A percentile compares a stretch with the other conserved stretches of the same genome.
Conservation (phyloP, 225 moss, liverwort and hornwort genomes). For the Polytrichum formosum region DNA sequence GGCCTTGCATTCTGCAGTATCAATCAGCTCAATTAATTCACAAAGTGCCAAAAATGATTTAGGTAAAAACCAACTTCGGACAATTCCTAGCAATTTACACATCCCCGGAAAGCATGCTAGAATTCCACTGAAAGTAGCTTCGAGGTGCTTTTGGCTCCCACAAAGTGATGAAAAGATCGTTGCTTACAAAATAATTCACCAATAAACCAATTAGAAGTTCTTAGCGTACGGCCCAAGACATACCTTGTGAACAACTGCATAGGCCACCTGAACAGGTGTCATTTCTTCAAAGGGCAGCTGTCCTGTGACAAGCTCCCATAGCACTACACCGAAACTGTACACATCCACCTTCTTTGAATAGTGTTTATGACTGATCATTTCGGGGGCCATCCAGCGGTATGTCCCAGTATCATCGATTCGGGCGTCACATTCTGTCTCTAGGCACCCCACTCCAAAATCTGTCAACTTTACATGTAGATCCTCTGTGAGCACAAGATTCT, state of each 20-base stretch:
- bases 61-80: background rate
- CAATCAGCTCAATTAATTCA: background rate
- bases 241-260: slow-evolving; percentile 73
- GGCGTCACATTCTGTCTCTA: slow-evolving; percentile 64
- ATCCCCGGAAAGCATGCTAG: background rate
- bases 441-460: slow-evolving; percentile 84
- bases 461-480: slow-evolving; percentile 61
- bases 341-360: slow-evolving; percentile 87
- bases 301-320: slow-evolving; percentile 84
- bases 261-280: slow-evolving; percentile 86
- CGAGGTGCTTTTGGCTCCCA: background rate
- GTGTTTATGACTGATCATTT: slow-evolving; percentile 71
- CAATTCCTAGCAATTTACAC: background rate
- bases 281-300: slow-evolving; percentile 67
- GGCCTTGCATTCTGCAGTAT: slow-evolving; percentile 45
- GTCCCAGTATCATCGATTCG: slow-evolving; percentile 73
- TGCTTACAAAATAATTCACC: background rate
- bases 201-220: background rate
- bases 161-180: background rate
- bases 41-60: background rate
- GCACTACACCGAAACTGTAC: slow-evolving; percentile 85
- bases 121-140: background rate
- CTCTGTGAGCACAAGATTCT: slow-evolving; percentile 69
- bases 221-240: background rate
- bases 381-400: slow-evolving; percentile 96